Evolutionary conservation across 2,329 filamentous ascomycete genomes (phyloP).

Genomic region (Mycocentrospora acerina): DNA sequence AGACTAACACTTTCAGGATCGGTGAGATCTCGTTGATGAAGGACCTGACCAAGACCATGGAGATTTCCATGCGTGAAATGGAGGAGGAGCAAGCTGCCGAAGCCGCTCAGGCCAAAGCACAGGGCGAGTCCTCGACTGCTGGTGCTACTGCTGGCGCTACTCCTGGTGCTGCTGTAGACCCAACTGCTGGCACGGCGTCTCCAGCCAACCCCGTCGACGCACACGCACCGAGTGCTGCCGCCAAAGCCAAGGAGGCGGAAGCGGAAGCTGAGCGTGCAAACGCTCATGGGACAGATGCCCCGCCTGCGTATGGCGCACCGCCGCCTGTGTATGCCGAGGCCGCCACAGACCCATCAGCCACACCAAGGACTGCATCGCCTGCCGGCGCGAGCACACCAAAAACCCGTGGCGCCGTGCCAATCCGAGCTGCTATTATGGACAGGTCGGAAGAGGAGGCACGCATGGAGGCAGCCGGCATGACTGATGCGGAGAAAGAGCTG

Average conservation of each 20-base stretch:
- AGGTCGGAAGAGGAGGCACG: constrained; percentile 76
- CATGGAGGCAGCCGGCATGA: constrained; percentile 64
- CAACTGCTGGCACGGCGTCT: constrained; percentile 9
- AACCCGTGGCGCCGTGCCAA: constrained; percentile 59
- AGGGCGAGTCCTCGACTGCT: constrained; percentile 20
- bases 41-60: constrained; percentile 96
- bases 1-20: constrained; percentile 55
- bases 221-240: constrained; percentile 33
- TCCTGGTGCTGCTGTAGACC: constrained; percentile 11
- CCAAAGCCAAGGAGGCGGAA: constrained; percentile 46
- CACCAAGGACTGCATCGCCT: constrained; percentile 28
- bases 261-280: constrained; percentile 45
- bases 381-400: constrained; percentile 54
- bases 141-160: constrained; percentile 21
- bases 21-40: constrained; percentile 99
- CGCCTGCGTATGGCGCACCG: constrained; percentile 43
- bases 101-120: constrained; percentile 45
- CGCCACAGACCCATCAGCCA: constrained; percentile 28
- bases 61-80: constrained; percentile 84
- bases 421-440: constrained; percentile 85
- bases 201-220: constrained; percentile 9
- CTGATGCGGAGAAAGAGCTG: constrained; percentile 72
- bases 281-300: constrained; percentile 28
- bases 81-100: constrained; percentile 67
- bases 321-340: constrained; percentile 51